These are phyloP conservation scores for Leccinellum albellum DNA, from an alignment of 768 basidiomycete genomes.

Conservation along the genomic window DNA sequence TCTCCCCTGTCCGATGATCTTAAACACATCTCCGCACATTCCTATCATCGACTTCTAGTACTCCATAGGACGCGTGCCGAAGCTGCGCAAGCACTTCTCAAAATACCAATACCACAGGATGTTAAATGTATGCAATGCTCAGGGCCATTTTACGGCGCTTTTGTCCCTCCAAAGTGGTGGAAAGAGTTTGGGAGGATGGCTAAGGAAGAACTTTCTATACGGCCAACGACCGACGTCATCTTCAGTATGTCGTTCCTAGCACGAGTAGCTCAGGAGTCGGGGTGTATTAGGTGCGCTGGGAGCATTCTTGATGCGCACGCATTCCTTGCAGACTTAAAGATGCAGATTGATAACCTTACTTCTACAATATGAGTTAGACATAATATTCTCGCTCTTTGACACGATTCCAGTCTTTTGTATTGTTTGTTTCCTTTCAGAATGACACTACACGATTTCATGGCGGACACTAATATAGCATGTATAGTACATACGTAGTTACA, in stretches of 20 bases:
- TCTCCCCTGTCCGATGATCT: constrained; percentile 60
- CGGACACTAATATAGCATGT: not conserved
- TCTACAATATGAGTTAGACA: constrained; percentile 35
- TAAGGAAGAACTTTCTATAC: constrained; percentile 49
- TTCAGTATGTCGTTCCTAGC: constrained; percentile 61
- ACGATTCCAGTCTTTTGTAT: not conserved
- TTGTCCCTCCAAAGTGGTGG: constrained; percentile 68
- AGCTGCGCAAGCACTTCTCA: constrained; percentile 47
- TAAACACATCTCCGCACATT: constrained; percentile 62
- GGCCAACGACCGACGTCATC: constrained; percentile 57
- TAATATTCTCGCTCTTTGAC: not conserved
- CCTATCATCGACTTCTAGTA: constrained; percentile 61
- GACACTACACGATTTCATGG: not conserved
- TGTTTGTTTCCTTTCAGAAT: not conserved
- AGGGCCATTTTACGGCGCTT: constrained; percentile 41
- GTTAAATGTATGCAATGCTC: constrained; percentile 71
- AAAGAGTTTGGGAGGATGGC: constrained; percentile 54
- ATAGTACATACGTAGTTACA: not conserved
- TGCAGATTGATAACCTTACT: constrained; percentile 51
- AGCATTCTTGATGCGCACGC: constrained; percentile 62
- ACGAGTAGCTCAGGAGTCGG: constrained; percentile 44
- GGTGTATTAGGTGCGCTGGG: constrained; percentile 61
- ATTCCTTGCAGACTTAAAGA: constrained; percentile 53
- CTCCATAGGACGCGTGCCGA: constrained; percentile 54
- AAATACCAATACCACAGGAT: constrained; percentile 41